Base-by-base conservation (phyloP, 345 rosid genomes). In the Carallia brachiata region DNA sequence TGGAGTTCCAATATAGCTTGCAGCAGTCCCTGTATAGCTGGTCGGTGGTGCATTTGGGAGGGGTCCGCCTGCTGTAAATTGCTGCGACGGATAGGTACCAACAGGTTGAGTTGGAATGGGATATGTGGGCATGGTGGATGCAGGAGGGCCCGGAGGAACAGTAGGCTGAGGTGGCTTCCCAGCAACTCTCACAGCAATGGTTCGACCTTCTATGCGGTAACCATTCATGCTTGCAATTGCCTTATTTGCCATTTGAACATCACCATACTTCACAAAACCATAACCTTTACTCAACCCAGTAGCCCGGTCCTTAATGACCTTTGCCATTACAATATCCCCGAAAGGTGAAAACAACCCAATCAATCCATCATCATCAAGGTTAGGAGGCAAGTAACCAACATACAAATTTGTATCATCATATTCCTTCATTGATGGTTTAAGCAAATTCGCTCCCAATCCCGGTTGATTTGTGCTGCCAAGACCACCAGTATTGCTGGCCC, bases 301-400 rank as follows among this genome's bases (percentile, higher is more conserved):
- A 65, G 75, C 69, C 62, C 86, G 84, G 69, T 96, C 99, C 84
- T 90, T 96, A 63, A 96, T 88, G 61, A 96, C 99, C 84, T 96
- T 96, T 66, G 98, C 98, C 98, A 84, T 92, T 72, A 86, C 97
- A 75, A 96, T 96, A 55, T 96, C 89, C 48, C 99, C 99, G 77
- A 88, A 96, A 53, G 96, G 57, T 6, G 97, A 82, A 70, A 96
- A 96, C 75, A 96, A 75, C 55, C 80, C 78, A 71, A 96, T 92
- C 87, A 96, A 84, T 58, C 93, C 88, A 73, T 96, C 87, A 50
- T 96, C 99, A 37, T 96, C 98, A 17, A 96, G 86, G 68, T 82
- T 87, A 27, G 91, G 88, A 23, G 98, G 99, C 82, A 92, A 84
- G 74, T 92, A 96, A n/a, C 99, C 92, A 65, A 92, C 87, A 71